Evolutionary conservation across 768 basidiomycete genomes (phyloP).

Genomic region (Mrakia gelida): DNA sequence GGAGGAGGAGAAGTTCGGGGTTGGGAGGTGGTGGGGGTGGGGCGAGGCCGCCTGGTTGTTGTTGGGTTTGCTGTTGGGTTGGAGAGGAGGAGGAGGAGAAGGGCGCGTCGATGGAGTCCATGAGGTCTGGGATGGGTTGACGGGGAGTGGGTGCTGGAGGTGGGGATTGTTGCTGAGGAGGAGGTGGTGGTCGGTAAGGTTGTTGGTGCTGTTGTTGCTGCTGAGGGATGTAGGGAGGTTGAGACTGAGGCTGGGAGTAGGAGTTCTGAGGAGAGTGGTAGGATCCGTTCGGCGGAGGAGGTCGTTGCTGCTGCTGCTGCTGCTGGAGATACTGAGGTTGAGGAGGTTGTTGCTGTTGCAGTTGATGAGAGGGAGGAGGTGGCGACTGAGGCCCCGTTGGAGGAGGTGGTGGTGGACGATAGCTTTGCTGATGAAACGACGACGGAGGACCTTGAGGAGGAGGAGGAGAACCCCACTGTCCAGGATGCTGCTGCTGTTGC

Average conservation of each 20-base stretch:
- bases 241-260: constrained; percentile 24
- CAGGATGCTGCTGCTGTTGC: neutral
- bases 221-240: constrained; percentile 17
- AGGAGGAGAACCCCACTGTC: neutral
- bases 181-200: constrained; percentile 45
- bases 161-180: constrained; percentile 13
- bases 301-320: neutral
- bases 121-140: constrained; percentile 29
- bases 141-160: neutral
- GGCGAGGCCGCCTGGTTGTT: constrained; percentile 33
- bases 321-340: constrained; percentile 30
- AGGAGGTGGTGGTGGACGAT: neutral
- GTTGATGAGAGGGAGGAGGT: constrained; percentile 33
- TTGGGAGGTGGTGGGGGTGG: constrained; percentile 81
- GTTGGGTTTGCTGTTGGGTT: constrained; percentile 10
- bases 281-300: constrained; percentile 10
- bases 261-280: constrained; percentile 4
- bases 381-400: constrained; percentile 24
- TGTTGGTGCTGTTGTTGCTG: constrained; percentile 44
- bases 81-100: constrained; percentile 1
- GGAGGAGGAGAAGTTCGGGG: constrained; percentile 74
- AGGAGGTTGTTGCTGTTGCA: constrained; percentile 36
- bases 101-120: constrained; percentile 18
- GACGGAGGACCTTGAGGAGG: constrained; percentile 32
- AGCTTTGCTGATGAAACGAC: constrained; percentile 31